A percentile compares a stretch with the other conserved stretches of the same genome.
Evolutionary conservation across 129 eudicot species (phyloP).

Genomic region (Helichrysum umbraculigerum): DNA sequence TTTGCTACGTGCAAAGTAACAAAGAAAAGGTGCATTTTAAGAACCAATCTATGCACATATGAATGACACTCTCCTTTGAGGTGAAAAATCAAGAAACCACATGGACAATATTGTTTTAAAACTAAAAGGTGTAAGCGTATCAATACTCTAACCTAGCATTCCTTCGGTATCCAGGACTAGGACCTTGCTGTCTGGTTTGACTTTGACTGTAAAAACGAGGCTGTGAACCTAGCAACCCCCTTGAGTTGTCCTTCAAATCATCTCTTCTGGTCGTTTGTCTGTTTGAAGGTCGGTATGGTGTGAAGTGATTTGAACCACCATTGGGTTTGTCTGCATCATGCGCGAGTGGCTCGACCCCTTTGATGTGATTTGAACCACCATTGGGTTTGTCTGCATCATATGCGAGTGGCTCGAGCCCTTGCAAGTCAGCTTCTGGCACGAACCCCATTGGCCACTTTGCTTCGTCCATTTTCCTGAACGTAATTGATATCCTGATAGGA

Average conservation of each 20-base stretch:
- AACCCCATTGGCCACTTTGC: slow-evolving; percentile 64
- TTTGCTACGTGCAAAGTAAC: background rate
- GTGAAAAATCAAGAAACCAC: background rate
- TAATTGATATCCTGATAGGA: slow-evolving; percentile 73
- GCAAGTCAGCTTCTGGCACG: slow-evolving; percentile 78
- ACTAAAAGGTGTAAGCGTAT: slow-evolving; percentile 2
- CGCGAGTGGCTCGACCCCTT: slow-evolving; percentile 7
- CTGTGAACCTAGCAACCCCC: slow-evolving; percentile 35
- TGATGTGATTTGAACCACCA: slow-evolving; percentile 27
- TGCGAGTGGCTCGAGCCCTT: slow-evolving; percentile 69
- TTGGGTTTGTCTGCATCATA: slow-evolving; percentile 46
- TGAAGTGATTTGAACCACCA: slow-evolving; percentile 26
- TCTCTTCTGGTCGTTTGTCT: slow-evolving; percentile 40
- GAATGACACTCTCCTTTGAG: background rate
- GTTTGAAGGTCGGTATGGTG: slow-evolving; percentile 14
- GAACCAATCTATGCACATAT: slow-evolving; percentile 20
- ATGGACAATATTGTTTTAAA: no score
- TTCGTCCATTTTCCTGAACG: slow-evolving; percentile 95
- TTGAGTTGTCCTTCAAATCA: slow-evolving; percentile 29
- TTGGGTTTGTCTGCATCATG: background rate
- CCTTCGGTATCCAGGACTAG: slow-evolving; percentile 38
- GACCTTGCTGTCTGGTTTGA: slow-evolving; percentile 41
- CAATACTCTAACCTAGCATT: slow-evolving; percentile 37
- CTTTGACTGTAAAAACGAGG: slow-evolving; percentile 40
- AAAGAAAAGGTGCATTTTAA: background rate